Evolutionary conservation across 176 grass and related monocot genomes (phyloP).

Genomic region (Saccharum spontaneum): DNA sequence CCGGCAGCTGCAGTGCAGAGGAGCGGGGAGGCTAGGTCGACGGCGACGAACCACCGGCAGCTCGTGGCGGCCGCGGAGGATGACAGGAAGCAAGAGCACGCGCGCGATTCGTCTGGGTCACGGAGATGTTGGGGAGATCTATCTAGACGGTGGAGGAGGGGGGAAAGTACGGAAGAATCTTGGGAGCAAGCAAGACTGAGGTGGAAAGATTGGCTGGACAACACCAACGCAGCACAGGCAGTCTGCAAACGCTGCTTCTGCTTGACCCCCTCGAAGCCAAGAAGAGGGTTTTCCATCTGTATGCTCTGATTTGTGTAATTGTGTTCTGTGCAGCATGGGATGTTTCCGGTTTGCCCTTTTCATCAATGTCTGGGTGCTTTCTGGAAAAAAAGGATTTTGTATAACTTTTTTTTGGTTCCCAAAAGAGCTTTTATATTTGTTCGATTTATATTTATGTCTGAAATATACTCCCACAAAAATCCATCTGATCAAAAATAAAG

Average conservation of each 20-base stretch:
- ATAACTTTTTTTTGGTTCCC: no score
- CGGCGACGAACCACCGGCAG: not conserved
- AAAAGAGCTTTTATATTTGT: no score
- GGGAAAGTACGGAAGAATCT: not conserved
- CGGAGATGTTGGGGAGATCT: conserved; percentile 22
- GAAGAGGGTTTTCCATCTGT: not conserved
- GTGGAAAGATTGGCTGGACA: conserved; percentile 26
- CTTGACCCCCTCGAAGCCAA: not conserved
- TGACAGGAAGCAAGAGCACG: not conserved
- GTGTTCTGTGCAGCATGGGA: no score
- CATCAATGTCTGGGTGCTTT: no score
- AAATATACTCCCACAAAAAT: no score
- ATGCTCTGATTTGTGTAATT: no score
- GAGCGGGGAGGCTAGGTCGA: not conserved
- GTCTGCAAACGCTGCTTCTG: not conserved
- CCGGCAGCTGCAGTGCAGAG: not conserved
- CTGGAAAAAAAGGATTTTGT: no score
- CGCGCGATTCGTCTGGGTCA: not conserved
- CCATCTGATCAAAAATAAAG: no score
- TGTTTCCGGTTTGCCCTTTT: no score
- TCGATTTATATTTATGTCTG: no score
- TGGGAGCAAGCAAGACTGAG: conserved; percentile 4
- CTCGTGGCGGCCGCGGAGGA: not conserved
- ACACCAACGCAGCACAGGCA: not conserved
- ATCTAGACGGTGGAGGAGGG: conserved; percentile 20